Evolutionary conservation across 2,329 filamentous ascomycete genomes (phyloP).

Genomic region (Alternaria consortialis): DNA sequence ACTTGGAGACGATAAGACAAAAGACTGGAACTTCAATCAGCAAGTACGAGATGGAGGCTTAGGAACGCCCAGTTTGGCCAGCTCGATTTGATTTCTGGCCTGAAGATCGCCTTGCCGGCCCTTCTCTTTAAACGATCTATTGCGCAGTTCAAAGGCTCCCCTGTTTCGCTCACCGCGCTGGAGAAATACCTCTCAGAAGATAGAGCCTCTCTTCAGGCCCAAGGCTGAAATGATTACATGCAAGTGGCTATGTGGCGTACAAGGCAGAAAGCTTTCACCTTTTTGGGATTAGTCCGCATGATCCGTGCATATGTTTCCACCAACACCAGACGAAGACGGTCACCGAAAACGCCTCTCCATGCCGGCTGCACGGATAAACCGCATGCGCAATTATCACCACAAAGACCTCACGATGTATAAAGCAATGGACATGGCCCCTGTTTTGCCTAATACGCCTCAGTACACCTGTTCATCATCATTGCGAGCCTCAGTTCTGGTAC

Average conservation of each 20-base stretch:
- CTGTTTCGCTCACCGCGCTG: conserved; percentile 12
- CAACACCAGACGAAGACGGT: conserved; percentile 5
- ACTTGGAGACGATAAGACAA: conserved; percentile 4
- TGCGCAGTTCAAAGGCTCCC: conserved; percentile 2
- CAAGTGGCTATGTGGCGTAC: conserved; percentile 18
- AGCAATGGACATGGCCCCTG: background rate
- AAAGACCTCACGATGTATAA: conserved; percentile 1
- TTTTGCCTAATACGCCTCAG: conserved; percentile 1
- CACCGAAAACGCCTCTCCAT: conserved; percentile 3
- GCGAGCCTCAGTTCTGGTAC: conserved; percentile 6
- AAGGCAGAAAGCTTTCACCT: conserved; percentile 23
- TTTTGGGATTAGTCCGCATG: background rate
- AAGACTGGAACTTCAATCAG: background rate
- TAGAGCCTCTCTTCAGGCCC: conserved; percentile 4
- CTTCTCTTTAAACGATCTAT: background rate
- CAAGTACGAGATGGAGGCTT: background rate
- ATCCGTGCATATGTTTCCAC: conserved; percentile 14
- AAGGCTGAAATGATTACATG: conserved; percentile 10
- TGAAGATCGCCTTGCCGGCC: conserved; percentile 1
- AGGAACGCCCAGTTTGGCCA: background rate
- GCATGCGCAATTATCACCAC: background rate
- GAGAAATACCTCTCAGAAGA: conserved; percentile 1
- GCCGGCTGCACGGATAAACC: background rate
- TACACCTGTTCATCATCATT: background rate
- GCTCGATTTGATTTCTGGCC: background rate